Conservation (phyloP, 2,329 filamentous ascomycete genomes). For the Mollisiaceae sp. region DNA sequence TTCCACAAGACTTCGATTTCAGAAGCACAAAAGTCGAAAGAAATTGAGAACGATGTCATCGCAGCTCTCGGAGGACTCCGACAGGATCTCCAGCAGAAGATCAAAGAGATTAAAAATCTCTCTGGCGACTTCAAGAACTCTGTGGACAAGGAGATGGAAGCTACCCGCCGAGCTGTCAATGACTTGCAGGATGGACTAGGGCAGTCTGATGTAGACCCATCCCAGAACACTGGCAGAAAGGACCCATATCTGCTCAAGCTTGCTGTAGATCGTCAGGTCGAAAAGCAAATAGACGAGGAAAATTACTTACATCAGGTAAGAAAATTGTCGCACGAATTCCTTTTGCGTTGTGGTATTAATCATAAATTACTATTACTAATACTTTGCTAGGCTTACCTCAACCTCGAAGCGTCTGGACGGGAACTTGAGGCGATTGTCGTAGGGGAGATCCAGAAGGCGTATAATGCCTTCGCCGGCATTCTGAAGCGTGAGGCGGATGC, state of each 20-base stretch:
- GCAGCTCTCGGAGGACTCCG: constrained; percentile 83
- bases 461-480: constrained; percentile 91
- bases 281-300: constrained; percentile 93
- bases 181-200: constrained; percentile 82
- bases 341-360: neutral
- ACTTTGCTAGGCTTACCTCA: constrained; percentile 77
- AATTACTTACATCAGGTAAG: constrained; percentile 92
- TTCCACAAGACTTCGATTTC: constrained; percentile 81
- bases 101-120: constrained; percentile 95
- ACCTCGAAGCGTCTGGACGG: constrained; percentile 90
- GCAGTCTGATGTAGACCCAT: constrained; percentile 77
- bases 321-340: neutral
- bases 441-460: constrained; percentile 96
- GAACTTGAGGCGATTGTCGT: constrained; percentile 97
- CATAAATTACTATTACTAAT: constrained; percentile 13
- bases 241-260: constrained; percentile 90
- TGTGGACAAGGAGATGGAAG: constrained; percentile 93
- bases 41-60: constrained; percentile 92
- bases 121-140: constrained; percentile 96
- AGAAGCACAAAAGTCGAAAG: constrained; percentile 86
- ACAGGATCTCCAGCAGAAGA: constrained; percentile 91
- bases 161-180: constrained; percentile 78
- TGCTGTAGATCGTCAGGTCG: constrained; percentile 86
- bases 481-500: constrained; percentile 90
- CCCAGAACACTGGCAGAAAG: constrained; percentile 79